Percentiles rank a stretch among this genome's conserved stretches.
Evolutionary conservation across 75 land plant species (phyloP).

Genomic region (Sequoiadendron giganteum): DNA sequence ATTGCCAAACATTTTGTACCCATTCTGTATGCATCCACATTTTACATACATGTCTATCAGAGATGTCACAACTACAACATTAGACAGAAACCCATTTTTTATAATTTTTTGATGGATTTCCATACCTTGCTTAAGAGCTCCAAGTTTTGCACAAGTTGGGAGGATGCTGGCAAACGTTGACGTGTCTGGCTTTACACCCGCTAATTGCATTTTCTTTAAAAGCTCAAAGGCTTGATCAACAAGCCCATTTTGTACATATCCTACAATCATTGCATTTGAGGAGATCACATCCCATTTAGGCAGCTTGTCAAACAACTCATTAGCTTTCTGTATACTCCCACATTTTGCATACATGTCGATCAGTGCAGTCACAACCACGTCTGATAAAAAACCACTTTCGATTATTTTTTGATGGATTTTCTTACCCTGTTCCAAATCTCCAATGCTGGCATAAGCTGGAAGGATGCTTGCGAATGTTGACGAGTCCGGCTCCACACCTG

Average conservation of each 20-base stretch:
- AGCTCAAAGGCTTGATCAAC: constrained; percentile 14
- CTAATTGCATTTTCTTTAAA: constrained; percentile 17
- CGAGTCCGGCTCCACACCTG: constrained; percentile 10
- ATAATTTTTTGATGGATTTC: constrained; percentile 17
- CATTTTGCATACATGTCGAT: constrained; percentile 30
- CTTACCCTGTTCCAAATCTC: constrained; percentile 8
- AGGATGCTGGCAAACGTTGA: constrained; percentile 15
- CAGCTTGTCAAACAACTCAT: constrained; percentile 12
- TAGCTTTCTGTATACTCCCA: constrained; percentile 17
- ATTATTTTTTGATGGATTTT: constrained; percentile 15
- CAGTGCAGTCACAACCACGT: constrained; percentile 11
- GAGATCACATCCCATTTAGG: constrained; percentile 13
- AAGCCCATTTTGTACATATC: constrained; percentile 24
- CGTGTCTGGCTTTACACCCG: not conserved
- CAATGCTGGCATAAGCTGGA: constrained; percentile 13
- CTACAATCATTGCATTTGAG: constrained; percentile 22
- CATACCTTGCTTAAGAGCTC: constrained; percentile 5
- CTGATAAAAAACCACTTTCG: not conserved
- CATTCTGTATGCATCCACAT: constrained; percentile 15
- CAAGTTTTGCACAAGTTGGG: constrained; percentile 16
- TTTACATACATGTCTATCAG: constrained; percentile 28
- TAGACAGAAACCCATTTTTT: not conserved
- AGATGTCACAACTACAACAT: constrained; percentile 9
- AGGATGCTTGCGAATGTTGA: constrained; percentile 7
- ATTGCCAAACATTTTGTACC: constrained; percentile 13